Conservation (phyloP, 768 basidiomycete genomes). For the Phlegmacium glaucopus region DNA sequence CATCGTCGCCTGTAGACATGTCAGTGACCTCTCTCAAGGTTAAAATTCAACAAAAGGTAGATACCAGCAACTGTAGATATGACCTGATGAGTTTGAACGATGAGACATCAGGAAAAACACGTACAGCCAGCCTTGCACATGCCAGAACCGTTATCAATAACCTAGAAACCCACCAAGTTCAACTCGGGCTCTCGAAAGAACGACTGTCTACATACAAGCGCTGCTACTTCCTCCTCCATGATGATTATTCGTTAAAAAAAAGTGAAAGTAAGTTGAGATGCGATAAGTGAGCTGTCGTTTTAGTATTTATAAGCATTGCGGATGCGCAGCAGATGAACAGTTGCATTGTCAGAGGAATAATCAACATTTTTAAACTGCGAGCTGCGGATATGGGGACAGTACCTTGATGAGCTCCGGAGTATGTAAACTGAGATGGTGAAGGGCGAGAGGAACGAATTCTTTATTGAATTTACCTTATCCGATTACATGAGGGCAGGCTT, state of each 20-base stretch:
- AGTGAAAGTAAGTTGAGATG: constrained; percentile 8
- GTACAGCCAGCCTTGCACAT: constrained; percentile 99
- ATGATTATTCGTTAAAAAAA: constrained; percentile 27
- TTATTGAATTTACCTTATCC: constrained; percentile 21
- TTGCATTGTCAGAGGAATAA: no score
- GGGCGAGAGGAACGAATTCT: constrained; percentile 12
- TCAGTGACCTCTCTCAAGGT: constrained; percentile 13
- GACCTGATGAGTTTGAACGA: constrained; percentile 17
- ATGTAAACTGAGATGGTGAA: constrained; percentile 9
- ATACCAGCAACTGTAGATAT: constrained; percentile 59
- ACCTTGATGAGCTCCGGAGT: neutral
- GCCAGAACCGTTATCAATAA: constrained; percentile 94
- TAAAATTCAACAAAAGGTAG: constrained; percentile 6
- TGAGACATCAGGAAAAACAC: constrained; percentile 30
- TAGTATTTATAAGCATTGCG: constrained; percentile 14
- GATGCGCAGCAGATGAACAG: neutral
- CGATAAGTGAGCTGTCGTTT: constrained; percentile 1
- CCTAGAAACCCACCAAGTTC: constrained; percentile 36
- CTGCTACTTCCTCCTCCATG: constrained; percentile 46
- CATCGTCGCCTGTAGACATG: constrained; percentile 71
- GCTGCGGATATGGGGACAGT: neutral
- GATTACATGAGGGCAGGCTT: constrained; percentile 26
- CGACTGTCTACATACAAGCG: constrained; percentile 48
- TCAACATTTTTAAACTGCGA: neutral
- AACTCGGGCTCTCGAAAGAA: constrained; percentile 1